phyloP scores from a whole-genome alignment of 305 asterid species.

The Rubia occidens region DNA sequence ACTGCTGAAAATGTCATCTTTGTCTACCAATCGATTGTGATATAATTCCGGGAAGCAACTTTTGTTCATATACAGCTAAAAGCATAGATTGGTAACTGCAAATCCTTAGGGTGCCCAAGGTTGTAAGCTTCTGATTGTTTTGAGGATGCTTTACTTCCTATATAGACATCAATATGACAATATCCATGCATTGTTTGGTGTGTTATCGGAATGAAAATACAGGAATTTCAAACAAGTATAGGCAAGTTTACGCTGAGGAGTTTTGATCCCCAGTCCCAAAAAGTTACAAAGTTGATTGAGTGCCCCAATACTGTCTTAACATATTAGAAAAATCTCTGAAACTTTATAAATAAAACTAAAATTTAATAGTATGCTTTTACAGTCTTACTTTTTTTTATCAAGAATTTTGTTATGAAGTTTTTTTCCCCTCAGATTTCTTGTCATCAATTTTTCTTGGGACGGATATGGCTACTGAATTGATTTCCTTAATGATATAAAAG shows the following conservation, averaged over 20 bases:
- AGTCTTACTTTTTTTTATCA: background rate
- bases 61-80: background rate
- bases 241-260: background rate
- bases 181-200: background rate
- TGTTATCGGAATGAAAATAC: background rate
- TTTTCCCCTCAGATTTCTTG: background rate
- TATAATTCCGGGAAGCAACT: background rate
- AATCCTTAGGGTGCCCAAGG: background rate
- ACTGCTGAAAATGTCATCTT: background rate
- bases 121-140: background rate
- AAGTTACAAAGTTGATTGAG: background rate
- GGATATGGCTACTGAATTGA: background rate
- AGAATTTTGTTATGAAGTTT: background rate
- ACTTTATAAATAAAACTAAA: background rate
- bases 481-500: background rate
- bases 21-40: background rate
- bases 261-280: background rate
- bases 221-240: background rate
- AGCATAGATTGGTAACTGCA: background rate
- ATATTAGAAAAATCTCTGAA: background rate
- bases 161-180: background rate
- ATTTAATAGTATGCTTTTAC: background rate
- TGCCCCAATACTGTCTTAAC: background rate
- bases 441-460: no score
- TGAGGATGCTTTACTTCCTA: background rate